These are phyloP conservation scores for Plasmodium gonderi DNA, from an alignment of 169 alveolate genomes.

Conservation along the genomic window DNA sequence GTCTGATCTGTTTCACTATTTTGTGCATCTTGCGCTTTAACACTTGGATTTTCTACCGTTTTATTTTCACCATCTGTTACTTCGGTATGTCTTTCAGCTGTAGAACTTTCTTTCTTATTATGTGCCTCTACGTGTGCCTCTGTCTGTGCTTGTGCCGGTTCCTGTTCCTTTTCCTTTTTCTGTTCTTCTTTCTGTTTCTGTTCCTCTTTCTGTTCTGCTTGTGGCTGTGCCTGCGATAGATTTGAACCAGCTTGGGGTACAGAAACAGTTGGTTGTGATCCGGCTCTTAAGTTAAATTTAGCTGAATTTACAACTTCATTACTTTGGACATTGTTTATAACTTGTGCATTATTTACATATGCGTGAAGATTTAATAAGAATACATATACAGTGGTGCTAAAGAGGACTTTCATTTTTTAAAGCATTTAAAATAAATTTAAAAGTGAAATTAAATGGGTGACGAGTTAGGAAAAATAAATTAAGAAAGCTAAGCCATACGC, in stretches of 20 bases:
- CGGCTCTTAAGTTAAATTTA: neutral
- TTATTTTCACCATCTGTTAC: neutral
- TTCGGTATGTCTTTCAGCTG: no score
- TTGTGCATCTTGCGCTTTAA: neutral
- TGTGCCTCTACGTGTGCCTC: no score
- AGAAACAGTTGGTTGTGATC: no score
- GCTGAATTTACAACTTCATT: neutral
- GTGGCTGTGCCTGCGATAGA: no score
- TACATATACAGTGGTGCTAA: neutral
- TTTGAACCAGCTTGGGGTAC: no score
- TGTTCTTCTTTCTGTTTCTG: no score
- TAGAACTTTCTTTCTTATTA: no score
- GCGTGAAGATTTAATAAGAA: neutral
- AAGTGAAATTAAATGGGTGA: no score
- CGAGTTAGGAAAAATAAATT: no score
- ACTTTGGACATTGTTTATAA: neutral
- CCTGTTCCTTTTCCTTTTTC: no score
- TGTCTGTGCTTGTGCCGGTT: no score
- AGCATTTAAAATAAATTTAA: neutral
- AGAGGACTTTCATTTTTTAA: neutral
- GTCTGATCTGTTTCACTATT: neutral
- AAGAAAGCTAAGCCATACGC: neutral
- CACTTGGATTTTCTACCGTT: neutral
- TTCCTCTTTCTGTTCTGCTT: no score
- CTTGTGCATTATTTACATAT: neutral